Evolutionary conservation across 192 early-diverging fungal species (phyloP).

Genomic region (Dissophora ornata): DNA sequence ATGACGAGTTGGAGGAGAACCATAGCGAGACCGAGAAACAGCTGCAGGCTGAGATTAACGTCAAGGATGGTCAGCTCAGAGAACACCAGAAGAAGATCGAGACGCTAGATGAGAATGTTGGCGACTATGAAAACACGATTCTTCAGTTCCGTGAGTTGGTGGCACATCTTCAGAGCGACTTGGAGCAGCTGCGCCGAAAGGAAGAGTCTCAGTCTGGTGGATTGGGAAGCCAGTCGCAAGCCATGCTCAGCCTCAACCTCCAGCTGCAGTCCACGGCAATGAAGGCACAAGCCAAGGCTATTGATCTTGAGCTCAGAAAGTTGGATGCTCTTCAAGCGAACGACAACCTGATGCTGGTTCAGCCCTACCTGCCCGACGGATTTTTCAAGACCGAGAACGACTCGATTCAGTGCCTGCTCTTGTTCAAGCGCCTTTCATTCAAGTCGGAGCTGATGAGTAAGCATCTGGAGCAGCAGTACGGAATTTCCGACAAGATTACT

Average conservation of each 20-base stretch:
- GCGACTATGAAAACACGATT: slow-evolving; percentile 88
- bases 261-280: slow-evolving; percentile 83
- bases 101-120: slow-evolving; percentile 80
- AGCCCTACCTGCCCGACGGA: slow-evolving; percentile 86
- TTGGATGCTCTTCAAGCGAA: slow-evolving; percentile 87
- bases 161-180: slow-evolving; percentile 77
- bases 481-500: slow-evolving; percentile 68
- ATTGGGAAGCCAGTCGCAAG: slow-evolving; percentile 78
- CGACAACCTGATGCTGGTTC: slow-evolving; percentile 71
- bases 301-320: slow-evolving; percentile 91
- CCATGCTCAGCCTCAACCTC: slow-evolving; percentile 82
- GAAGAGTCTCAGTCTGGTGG: slow-evolving; percentile 61
- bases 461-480: slow-evolving; percentile 73
- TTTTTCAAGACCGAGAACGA: slow-evolving; percentile 87
- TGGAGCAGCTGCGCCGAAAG: slow-evolving; percentile 76
- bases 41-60: slow-evolving; percentile 84
- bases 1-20: slow-evolving; percentile 94
- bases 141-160: slow-evolving; percentile 89
- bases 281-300: slow-evolving; percentile 88
- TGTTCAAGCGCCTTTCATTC: slow-evolving; percentile 85
- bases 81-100: slow-evolving; percentile 71
- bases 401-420: slow-evolving; percentile 75
- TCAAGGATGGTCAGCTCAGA: slow-evolving; percentile 75
- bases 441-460: slow-evolving; percentile 82
- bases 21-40: slow-evolving; percentile 91